Evolutionary conservation across 768 basidiomycete species (phyloP), one percentile per base, ranked within the genome.

Genomic region (Xanthoconium purpureum): DNA sequence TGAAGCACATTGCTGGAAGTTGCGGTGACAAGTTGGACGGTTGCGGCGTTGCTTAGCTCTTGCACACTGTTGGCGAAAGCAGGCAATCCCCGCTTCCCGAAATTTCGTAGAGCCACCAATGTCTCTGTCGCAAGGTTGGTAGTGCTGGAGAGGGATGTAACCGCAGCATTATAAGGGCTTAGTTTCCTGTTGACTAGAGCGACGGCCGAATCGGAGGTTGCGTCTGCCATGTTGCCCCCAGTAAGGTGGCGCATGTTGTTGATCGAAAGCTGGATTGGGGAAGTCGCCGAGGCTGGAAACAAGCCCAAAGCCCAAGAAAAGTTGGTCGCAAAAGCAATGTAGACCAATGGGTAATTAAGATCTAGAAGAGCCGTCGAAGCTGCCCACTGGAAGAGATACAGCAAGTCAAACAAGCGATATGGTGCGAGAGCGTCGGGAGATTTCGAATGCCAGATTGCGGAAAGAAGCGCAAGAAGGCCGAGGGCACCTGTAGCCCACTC

Each of bases 261-360:
- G 64, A 98, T 94, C 18, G 91, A 83, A 24, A 71, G 67, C 64
- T 98, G 91, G 49, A 97, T 76, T 14, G 79, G 73, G 13, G 85
- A 84, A 12, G 75, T 70, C 2, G 79, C 63, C 1, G 83, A 80
- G 33, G 73, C 70, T 20, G 80, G 71, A 54, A 92, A 81, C 13
- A 98, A 73, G 0, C 92, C 91, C 66, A 96, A 72, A 0, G 90
- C 80, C 94, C 94, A 98, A 0, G 87, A 83, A 62, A 96, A 97
- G 66, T 98, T 98, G 66, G 87, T 77, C 3, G 89, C 78, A 63
- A 86, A 98, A 24, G 88, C 81, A 50, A 84, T 80, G 71, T 94
- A 98, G 13, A 88, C 81, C 39, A 83, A 80, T 1, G 96, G 90
- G 67, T 94, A 98, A 71, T 98, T 89, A 67, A 98, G 80, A 62